Base-by-base conservation (phyloP, 2,329 filamentous ascomycete genomes). In the Thelonectria rubi region DNA sequence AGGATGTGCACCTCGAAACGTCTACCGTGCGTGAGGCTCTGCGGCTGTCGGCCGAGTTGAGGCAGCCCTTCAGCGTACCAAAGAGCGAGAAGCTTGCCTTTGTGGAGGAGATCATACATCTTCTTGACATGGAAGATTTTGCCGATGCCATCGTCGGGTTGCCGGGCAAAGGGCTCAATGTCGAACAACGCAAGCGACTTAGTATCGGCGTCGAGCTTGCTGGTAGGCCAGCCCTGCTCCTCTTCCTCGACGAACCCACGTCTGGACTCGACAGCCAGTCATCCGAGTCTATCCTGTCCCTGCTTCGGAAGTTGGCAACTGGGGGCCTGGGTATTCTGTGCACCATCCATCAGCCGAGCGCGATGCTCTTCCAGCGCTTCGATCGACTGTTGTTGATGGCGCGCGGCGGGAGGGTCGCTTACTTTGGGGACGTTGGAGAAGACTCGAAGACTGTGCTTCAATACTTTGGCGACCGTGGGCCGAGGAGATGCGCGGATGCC, bases 101-200 rank as follows among this genome's bases (percentile, higher is more conserved):
- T 53, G 85, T 87, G n/a, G 84, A 87, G 57, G 80, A 85, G 39
- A 83, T 87, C 18, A 86, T 87, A 66, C 79, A 81, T 73, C 82
- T 88, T 76, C 77, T 88, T 17, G 81, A 84, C 70, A 87, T 88
- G 84, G 75, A 81, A 30, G 84, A 86, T 52, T 88, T 86, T 55
- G 84, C 85, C 8, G 83, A 88, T 52, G 84, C 85, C 3, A 80
- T 88, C 11, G 84, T 88, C 43, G 86, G 86, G 67, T 77, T 82
- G 0, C 82, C 84, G 2, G 85, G 85, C 1, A 81, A 81, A 52
- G 84, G 83, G 37, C 76, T 86, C 7, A 84, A 84, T 47, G 81
- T 86, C 12, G 83, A 86, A 62, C 84, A 86, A 66, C 77, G 83
- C 10, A 87, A 87, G 71, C 78, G 82, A 1, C 72, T 86, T 0